Percentiles rank a stretch among this genome's conserved stretches.
Conservation (phyloP, 2,329 filamentous ascomycete genomes). For the Corinectria fuckeliana region DNA sequence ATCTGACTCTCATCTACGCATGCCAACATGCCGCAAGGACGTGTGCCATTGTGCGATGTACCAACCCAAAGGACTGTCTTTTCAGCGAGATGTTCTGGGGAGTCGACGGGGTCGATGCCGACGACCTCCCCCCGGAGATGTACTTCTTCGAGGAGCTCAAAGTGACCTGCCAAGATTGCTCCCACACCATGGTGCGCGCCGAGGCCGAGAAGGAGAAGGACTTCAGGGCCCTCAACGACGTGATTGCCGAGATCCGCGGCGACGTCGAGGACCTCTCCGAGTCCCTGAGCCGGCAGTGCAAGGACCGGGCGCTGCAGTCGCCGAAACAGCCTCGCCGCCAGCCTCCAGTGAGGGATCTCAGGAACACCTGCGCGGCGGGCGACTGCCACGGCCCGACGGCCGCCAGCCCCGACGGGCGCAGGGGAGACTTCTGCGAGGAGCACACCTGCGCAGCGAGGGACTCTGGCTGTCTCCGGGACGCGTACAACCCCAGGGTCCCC, state of each 20-base stretch:
- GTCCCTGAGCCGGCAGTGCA: background rate
- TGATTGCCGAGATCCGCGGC: background rate
- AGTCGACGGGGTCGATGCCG: background rate
- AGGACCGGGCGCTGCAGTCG: background rate
- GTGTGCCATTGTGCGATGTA: background rate
- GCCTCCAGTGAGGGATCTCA: background rate
- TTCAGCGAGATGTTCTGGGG: background rate
- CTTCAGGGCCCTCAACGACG: background rate
- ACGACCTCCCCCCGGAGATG: background rate
- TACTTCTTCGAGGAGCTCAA: background rate
- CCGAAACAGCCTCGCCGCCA: background rate
- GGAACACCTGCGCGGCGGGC: slow-evolving; percentile 14
- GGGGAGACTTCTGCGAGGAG: slow-evolving; percentile 23
- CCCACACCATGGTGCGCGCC: background rate
- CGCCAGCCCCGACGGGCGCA: background rate
- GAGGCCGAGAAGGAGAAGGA: background rate
- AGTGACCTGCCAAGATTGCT: background rate
- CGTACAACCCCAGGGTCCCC: background rate
- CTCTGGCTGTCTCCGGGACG: slow-evolving; percentile 22
- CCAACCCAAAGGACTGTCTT: background rate
- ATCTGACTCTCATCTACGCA: background rate
- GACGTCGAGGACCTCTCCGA: background rate
- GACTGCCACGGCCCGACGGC: background rate
- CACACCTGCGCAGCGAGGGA: slow-evolving; percentile 28
- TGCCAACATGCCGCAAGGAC: background rate